Evolutionary conservation across 1,139 yeast genomes (phyloP).

Genomic region (Lodderomyces parapsilosis): DNA sequence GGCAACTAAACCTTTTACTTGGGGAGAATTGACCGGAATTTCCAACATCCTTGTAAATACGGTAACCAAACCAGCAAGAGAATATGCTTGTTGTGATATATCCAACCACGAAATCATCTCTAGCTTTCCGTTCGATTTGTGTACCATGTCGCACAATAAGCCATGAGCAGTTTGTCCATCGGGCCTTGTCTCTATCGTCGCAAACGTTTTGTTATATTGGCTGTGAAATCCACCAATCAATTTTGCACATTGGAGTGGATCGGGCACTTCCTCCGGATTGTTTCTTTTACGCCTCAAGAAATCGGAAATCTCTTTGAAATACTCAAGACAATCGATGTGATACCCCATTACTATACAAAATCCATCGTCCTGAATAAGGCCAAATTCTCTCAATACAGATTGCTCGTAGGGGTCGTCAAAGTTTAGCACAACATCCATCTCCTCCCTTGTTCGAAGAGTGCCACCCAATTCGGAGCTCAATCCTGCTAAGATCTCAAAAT

Average conservation of each 20-base stretch:
- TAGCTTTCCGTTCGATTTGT: slow-evolving; percentile 6
- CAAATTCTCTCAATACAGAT: slow-evolving; percentile 28
- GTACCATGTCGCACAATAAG: slow-evolving; percentile 12
- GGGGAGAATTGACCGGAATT: slow-evolving; percentile 31
- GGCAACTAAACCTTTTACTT: slow-evolving; percentile 27
- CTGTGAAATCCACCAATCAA: slow-evolving; percentile 25
- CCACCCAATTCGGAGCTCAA: slow-evolving; percentile 61
- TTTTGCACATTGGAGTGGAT: slow-evolving; percentile 21
- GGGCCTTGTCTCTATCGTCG: not conserved
- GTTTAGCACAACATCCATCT: slow-evolving; percentile 47
- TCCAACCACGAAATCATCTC: slow-evolving; percentile 32
- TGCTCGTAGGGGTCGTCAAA: slow-evolving; percentile 43
- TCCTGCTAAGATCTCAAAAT: slow-evolving; percentile 64
- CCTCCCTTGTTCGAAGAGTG: slow-evolving; percentile 48
- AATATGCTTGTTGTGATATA: slow-evolving; percentile 30
- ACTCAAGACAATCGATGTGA: slow-evolving; percentile 45
- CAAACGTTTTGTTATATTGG: slow-evolving; percentile 13
- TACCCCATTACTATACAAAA: slow-evolving; percentile 59
- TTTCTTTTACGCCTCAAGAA: slow-evolving; percentile 37
- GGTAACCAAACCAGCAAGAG: slow-evolving; percentile 27
- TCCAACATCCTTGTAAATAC: slow-evolving; percentile 26
- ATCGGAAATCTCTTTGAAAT: slow-evolving; percentile 51
- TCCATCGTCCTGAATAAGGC: slow-evolving; percentile 37
- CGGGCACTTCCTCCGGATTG: slow-evolving; percentile 9
- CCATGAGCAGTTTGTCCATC: not conserved